phyloP scores from a whole-genome alignment of 2,329 filamentous ascomycete species.

The Didymella pomorum region DNA sequence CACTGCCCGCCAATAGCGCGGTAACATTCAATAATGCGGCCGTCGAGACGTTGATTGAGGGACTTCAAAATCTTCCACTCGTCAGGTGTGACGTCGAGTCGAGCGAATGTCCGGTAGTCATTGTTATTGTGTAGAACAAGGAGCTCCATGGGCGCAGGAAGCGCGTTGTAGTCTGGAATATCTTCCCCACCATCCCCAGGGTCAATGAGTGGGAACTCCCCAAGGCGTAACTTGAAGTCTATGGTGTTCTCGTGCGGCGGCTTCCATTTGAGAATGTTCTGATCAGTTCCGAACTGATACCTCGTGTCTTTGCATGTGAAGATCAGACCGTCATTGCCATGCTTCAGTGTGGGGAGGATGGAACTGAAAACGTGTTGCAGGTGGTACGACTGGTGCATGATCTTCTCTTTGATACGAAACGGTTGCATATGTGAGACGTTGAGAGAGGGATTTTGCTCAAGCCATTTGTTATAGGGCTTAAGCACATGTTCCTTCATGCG shows the following conservation, averaged over 20 bases:
- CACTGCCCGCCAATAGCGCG: conserved; percentile 78
- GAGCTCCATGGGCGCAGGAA: conserved; percentile 74
- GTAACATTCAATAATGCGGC: conserved; percentile 88
- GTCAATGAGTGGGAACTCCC: conserved; percentile 74
- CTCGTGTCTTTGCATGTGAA: conserved; percentile 92
- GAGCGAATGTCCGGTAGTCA: conserved; percentile 70
- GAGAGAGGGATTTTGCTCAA: conserved; percentile 64
- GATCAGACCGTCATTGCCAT: conserved; percentile 96
- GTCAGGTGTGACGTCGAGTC: conserved; percentile 71
- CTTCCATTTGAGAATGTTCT: conserved; percentile 97
- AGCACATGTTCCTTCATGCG: conserved; percentile 83
- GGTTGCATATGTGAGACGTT: conserved; percentile 58
- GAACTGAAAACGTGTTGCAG: conserved; percentile 81
- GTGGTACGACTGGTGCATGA: conserved; percentile 87
- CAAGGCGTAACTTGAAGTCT: conserved; percentile 83
- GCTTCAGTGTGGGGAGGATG: conserved; percentile 81
- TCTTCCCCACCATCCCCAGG: conserved; percentile 74
- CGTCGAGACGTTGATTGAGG: conserved; percentile 77
- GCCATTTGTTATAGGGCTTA: conserved; percentile 71
- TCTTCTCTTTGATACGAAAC: conserved; percentile 87
- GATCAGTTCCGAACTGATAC: conserved; percentile 90
- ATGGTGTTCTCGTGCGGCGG: conserved; percentile 93
- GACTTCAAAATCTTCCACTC: conserved; percentile 88
- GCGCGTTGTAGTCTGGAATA: conserved; percentile 77
- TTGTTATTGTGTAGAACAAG: conserved; percentile 72